These are phyloP conservation scores for Vitis labrusca DNA, from an alignment of 164 flowering plant genomes.

Conservation along the genomic window DNA sequence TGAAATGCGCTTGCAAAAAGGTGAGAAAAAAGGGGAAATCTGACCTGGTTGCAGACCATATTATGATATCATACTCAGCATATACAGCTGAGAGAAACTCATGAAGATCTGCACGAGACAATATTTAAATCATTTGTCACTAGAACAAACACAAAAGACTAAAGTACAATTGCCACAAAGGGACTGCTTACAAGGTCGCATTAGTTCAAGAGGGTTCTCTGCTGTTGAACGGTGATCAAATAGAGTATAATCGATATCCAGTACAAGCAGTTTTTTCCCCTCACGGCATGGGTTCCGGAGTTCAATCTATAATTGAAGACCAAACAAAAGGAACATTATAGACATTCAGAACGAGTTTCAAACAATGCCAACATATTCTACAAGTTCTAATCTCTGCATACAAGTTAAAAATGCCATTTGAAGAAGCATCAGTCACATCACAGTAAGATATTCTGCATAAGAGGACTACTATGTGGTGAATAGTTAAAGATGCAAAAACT, in stretches of 20 bases:
- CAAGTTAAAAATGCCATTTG: too few species aligned
- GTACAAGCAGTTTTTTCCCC: constrained; percentile 90
- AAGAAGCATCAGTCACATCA: too few species aligned
- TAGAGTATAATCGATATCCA: constrained; percentile 95
- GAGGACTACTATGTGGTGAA: background rate
- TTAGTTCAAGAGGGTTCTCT: constrained; percentile 91
- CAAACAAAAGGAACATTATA: constrained; percentile 2
- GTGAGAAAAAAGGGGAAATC: constrained; percentile 6
- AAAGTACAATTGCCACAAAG: background rate
- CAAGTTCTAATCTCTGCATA: background rate
- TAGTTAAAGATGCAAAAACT: background rate
- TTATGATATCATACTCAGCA: constrained; percentile 95
- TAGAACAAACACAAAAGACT: constrained; percentile 2
- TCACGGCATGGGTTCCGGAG: constrained; percentile 84
- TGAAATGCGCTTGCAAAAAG: background rate
- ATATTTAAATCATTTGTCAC: background rate
- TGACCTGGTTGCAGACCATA: constrained; percentile 98
- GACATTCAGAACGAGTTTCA: background rate
- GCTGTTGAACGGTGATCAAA: constrained; percentile 98
- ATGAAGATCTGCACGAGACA: constrained; percentile 74
- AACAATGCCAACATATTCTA: background rate
- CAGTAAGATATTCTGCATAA: background rate
- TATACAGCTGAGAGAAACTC: constrained; percentile 92
- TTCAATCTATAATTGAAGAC: constrained; percentile 47
- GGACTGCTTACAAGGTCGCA: constrained; percentile 87